These are phyloP conservation scores for Lasiosphaeria hispida DNA, from an alignment of 495 filamentous ascomycete species.

Conservation along the genomic window DNA sequence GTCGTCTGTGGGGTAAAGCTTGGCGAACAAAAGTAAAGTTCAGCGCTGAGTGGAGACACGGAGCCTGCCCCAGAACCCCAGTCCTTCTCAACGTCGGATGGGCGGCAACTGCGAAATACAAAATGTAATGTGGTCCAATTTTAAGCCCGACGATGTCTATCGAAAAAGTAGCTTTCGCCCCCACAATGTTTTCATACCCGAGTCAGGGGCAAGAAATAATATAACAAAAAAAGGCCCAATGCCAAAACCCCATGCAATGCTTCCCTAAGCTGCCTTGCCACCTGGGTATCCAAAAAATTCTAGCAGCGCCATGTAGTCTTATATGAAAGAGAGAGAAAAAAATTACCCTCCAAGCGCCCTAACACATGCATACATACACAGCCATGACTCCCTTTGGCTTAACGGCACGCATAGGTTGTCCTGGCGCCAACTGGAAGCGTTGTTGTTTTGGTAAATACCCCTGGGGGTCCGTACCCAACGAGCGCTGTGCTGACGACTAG, in stretches of 20 bases:
- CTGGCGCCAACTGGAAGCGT: conserved; percentile 27
- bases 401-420: conserved; percentile 29
- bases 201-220: background rate
- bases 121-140: no score
- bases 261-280: background rate
- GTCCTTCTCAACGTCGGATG: no score
- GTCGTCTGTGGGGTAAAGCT: no score
- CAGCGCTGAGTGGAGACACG: no score
- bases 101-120: no score
- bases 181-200: background rate
- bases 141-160: no score
- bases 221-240: background rate
- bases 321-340: no score
- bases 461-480: conserved; percentile 26
- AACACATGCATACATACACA: background rate
- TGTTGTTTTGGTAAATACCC: conserved; percentile 25
- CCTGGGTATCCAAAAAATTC: conserved; percentile 18
- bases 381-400: background rate
- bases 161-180: background rate
- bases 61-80: no score
- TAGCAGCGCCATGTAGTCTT: background rate
- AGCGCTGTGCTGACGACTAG: conserved; percentile 24
- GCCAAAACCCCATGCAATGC: background rate
- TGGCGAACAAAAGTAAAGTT: no score
- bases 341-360: no score